These are phyloP conservation scores for Solanum aculeatissimum DNA, from an alignment of 305 asterid genomes.

Conservation along the genomic window DNA sequence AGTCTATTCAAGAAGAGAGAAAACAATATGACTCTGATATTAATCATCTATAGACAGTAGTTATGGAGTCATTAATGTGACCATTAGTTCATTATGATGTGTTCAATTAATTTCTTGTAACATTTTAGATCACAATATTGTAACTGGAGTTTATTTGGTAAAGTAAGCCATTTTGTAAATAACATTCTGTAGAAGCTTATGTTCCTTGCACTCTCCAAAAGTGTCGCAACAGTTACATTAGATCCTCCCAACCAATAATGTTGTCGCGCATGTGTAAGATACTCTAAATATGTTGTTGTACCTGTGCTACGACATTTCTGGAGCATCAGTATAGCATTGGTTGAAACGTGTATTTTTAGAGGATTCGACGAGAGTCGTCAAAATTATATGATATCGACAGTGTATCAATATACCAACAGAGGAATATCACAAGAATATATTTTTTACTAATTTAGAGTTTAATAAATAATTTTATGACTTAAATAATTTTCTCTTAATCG, in stretches of 20 bases:
- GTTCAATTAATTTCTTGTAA: background rate
- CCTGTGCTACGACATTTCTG: background rate
- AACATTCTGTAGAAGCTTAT: background rate
- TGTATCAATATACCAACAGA: too few species aligned
- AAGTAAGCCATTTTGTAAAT: background rate
- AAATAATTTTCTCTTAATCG: too few species aligned
- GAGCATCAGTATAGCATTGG: background rate
- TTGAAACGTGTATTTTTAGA: background rate
- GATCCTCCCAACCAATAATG: background rate
- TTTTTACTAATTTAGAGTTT: too few species aligned
- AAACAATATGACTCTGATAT: constrained; percentile 33
- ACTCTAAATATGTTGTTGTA: background rate
- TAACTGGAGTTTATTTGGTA: background rate
- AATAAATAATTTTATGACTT: too few species aligned
- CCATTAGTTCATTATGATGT: background rate
- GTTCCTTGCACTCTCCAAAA: background rate
- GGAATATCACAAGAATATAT: too few species aligned
- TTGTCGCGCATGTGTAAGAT: background rate
- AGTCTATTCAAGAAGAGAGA: constrained; percentile 74
- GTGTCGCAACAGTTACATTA: background rate
- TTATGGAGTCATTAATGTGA: background rate
- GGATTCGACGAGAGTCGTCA: too few species aligned
- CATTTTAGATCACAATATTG: background rate
- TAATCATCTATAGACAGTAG: background rate
- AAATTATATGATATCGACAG: too few species aligned